phyloP scores from a whole-genome alignment of 208 protist genomes.

The Acanthamoeba culbertsoni region DNA sequence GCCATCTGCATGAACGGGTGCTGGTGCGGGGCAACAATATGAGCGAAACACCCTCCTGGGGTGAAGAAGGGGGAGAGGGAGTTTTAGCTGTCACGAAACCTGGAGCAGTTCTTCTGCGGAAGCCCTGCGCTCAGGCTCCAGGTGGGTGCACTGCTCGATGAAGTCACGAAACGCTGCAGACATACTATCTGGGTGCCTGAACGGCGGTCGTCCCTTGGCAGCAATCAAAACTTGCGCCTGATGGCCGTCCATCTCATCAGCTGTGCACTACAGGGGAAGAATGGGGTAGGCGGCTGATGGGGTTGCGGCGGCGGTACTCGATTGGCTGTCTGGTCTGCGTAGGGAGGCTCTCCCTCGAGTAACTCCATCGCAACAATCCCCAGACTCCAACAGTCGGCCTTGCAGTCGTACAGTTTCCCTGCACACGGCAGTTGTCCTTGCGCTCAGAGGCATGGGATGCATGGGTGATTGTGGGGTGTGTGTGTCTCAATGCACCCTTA shows the following conservation, averaged over 20 bases:
- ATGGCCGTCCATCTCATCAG: background rate
- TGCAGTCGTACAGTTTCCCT: background rate
- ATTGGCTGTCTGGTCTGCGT: background rate
- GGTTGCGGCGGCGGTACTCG: background rate
- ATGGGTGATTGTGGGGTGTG: too few species aligned
- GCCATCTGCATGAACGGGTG: background rate
- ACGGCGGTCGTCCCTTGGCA: background rate
- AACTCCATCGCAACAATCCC: background rate
- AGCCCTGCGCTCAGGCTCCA: background rate
- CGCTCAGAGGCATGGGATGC: too few species aligned
- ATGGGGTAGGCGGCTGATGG: background rate
- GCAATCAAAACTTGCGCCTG: constrained; percentile 38
- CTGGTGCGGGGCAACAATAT: too few species aligned
- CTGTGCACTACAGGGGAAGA: background rate
- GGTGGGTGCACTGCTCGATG: background rate
- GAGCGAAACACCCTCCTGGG: too few species aligned
- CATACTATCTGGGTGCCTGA: constrained; percentile 18
- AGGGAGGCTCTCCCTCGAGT: constrained; percentile 47
- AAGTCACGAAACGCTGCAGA: background rate
- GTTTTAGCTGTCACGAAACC: too few species aligned
- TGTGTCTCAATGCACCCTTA: too few species aligned
- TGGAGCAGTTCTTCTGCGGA: background rate
- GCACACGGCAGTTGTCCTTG: background rate
- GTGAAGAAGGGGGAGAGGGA: too few species aligned
- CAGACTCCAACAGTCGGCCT: constrained; percentile 16